Evolutionary conservation across 306 rosid species (phyloP).

Genomic region (Pterocarpus macrocarpus): DNA sequence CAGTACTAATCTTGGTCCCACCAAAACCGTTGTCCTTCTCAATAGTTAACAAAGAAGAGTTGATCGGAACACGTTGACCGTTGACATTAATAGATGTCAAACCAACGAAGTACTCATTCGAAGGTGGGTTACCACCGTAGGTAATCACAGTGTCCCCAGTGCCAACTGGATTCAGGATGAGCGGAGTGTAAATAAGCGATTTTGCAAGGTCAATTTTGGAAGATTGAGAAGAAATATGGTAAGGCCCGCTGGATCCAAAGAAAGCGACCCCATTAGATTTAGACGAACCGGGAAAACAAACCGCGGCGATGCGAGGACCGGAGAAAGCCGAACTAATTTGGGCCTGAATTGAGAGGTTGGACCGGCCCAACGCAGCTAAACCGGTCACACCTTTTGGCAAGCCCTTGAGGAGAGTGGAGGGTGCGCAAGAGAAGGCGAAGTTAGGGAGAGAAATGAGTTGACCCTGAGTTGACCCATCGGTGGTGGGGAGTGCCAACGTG

Average conservation of each 20-base stretch:
- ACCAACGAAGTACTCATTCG: background rate
- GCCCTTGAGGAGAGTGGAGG: background rate
- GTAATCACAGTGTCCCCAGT: background rate
- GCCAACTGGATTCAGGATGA: background rate
- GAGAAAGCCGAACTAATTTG: background rate
- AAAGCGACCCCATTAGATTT: background rate
- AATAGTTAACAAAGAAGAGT: background rate
- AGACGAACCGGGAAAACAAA: background rate
- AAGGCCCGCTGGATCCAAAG: background rate
- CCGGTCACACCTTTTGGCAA: background rate
- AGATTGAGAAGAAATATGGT: background rate
- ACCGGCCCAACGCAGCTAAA: background rate
- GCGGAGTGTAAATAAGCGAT: background rate
- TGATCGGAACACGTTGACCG: background rate
- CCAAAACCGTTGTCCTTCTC: background rate
- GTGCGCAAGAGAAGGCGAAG: conserved; percentile 6
- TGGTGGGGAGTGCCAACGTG: background rate
- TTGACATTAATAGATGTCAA: background rate
- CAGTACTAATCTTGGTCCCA: conserved; percentile 24
- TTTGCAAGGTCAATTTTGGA: conserved; percentile 3
- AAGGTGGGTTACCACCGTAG: background rate
- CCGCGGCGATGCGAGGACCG: background rate
- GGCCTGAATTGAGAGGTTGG: background rate
- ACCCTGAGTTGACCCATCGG: background rate
- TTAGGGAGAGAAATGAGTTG: background rate